These are phyloP conservation scores for Lophiostoma macrostomum DNA, from an alignment of 495 filamentous ascomycete genomes.

Conservation along the genomic window DNA sequence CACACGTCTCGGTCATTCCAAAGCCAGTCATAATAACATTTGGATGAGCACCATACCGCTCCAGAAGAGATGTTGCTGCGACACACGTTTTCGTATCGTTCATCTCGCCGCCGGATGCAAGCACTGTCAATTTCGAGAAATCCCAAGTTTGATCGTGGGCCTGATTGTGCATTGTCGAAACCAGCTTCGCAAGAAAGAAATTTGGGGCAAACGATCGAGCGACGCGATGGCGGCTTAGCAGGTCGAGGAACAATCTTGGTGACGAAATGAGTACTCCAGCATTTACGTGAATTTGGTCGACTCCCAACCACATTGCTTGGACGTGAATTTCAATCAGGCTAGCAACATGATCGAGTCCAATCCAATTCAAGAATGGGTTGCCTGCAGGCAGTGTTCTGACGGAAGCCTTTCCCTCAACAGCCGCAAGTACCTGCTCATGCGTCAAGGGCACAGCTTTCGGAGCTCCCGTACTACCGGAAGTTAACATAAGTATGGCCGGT, in stretches of 20 bases:
- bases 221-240: slow-evolving; percentile 46
- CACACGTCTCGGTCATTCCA: slow-evolving; percentile 59
- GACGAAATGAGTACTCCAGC: slow-evolving; percentile 43
- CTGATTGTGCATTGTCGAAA: neutral
- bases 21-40: slow-evolving; percentile 50
- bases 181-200: slow-evolving; percentile 49
- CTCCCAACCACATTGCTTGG: slow-evolving; percentile 42
- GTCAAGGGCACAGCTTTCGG: slow-evolving; percentile 52
- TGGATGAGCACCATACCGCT: slow-evolving; percentile 32
- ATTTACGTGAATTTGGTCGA: slow-evolving; percentile 49
- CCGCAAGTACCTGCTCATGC: slow-evolving; percentile 48
- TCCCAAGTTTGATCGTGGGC: neutral
- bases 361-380: slow-evolving; percentile 50
- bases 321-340: slow-evolving; percentile 52
- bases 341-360: slow-evolving; percentile 55
- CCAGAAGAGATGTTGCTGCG: neutral
- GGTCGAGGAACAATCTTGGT: slow-evolving; percentile 45
- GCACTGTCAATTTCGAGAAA: neutral
- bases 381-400: neutral
- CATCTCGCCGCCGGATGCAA: slow-evolving; percentile 1
- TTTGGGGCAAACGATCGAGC: slow-evolving; percentile 54
- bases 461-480: slow-evolving; percentile 56
- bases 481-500: slow-evolving; percentile 50
- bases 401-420: slow-evolving; percentile 45
- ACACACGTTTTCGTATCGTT: neutral